Evolutionary conservation across 176 grass and related monocot species (phyloP), one percentile per base, ranked within the genome.

Genomic region (Eragrostis curvula): DNA sequence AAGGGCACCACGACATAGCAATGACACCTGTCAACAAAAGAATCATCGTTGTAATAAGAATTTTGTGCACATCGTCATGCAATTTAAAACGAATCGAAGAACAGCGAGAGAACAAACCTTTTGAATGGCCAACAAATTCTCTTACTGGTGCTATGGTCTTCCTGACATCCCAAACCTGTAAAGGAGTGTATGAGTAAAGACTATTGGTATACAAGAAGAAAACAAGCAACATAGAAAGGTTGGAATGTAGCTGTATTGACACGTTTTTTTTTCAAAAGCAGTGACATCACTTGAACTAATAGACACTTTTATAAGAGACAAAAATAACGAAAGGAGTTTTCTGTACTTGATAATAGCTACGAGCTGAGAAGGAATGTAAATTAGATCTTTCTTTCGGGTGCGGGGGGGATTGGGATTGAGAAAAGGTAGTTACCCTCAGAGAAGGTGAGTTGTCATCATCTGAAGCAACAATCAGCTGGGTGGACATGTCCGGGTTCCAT

Each of bases 1-100:
- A 96, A 25, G 96, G 93, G 77, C 96, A 99, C 96, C 96, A 99
- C 5, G 96, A 99, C 96, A 99, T 96, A 69, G 93, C 93, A 82
- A 99, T 96, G 68, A 96, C 96, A 87, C 96, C 96, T 99, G 45
- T 83, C 49, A 75, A 81, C 43, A 76, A 25, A 80, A 81, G 48
- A 51, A 81, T 36, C 47, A 12, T 18, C 64, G 87, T 52, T 60
- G 51, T 62, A 57, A 71, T 75, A 88, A 84, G 69, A 51, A 68
- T 16, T 44, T 49, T 74, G 52, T 12, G 69, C 48, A 79, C 20
- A 73, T 59, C 12, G 77, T 43, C 70, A 78, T 83, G 78, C 48
- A 67, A n/a, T 70, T 64, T 7, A n/a, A 61, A 67, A 61, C 9
- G 11, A 90, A 68, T 41, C 36, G 36, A 59, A 74, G 66, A 92